Conservation (phyloP, 176 grass and related monocot species). For the Alopecurus myosuroides region DNA sequence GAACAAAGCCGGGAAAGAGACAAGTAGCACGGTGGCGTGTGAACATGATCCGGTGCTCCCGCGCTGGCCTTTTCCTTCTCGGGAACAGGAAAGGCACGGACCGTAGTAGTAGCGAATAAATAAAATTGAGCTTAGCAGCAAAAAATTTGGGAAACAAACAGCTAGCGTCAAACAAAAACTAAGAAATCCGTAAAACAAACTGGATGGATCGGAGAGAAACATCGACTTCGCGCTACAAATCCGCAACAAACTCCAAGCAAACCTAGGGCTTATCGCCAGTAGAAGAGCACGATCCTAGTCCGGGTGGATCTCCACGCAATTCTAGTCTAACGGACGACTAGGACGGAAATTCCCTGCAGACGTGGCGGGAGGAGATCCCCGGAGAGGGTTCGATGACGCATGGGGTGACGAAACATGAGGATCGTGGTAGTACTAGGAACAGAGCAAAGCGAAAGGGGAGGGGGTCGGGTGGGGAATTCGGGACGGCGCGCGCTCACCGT, state of each 20-base stretch:
- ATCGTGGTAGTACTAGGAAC: neutral
- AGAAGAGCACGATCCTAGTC: neutral
- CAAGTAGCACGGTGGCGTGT: neutral
- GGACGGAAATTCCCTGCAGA: neutral
- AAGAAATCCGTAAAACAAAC: neutral
- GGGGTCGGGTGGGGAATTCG: neutral
- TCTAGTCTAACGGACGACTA: neutral
- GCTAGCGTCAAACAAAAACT: neutral
- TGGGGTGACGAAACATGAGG: neutral
- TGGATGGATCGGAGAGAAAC: neutral
- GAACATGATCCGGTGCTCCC: conserved; percentile 3
- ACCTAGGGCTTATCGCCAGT: neutral
- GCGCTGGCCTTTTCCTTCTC: neutral
- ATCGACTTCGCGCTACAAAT: neutral
- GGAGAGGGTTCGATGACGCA: neutral
- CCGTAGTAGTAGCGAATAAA: neutral
- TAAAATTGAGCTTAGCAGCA: neutral
- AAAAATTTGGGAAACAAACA: neutral
- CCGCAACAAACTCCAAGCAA: neutral
- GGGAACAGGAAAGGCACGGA: neutral
- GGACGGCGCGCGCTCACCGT: conserved; percentile 44
- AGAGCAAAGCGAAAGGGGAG: neutral
- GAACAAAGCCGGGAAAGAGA: neutral
- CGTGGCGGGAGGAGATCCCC: neutral
- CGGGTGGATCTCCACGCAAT: neutral